Conservation (phyloP, 495 filamentous ascomycete species). For the Aspergillus funiculosus region DNA sequence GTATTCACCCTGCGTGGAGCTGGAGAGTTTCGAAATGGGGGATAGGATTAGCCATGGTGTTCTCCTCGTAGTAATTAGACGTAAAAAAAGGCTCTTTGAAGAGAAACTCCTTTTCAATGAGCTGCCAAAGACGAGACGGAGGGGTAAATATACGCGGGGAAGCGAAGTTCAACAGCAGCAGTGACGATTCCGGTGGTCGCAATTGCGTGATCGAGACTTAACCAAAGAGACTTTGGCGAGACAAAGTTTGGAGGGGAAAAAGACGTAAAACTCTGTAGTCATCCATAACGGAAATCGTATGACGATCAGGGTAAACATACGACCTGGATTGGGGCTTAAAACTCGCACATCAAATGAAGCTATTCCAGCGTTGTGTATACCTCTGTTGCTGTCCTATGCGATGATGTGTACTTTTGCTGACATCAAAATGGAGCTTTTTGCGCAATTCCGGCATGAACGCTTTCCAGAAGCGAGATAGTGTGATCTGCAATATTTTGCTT, state of each 20-base stretch:
- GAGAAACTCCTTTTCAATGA: background rate
- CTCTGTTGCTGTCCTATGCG: too few species aligned
- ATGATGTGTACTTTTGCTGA: too few species aligned
- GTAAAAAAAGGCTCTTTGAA: too few species aligned
- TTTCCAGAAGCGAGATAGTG: too few species aligned
- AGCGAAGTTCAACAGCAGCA: background rate
- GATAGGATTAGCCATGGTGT: slow-evolving; percentile 30
- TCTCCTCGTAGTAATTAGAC: too few species aligned
- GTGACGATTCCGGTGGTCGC: background rate
- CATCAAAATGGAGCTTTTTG: too few species aligned
- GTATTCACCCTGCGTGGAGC: slow-evolving; percentile 82
- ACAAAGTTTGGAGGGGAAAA: background rate
- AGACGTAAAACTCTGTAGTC: background rate
- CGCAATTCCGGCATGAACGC: too few species aligned
- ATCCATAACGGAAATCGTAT: background rate
- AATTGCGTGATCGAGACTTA: slow-evolving; percentile 16
- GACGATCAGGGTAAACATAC: background rate
- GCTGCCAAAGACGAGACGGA: background rate
- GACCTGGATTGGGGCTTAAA: background rate
- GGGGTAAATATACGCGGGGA: slow-evolving; percentile 10
- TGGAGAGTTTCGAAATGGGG: slow-evolving; percentile 86
- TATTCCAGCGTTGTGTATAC: too few species aligned
- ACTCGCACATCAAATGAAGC: too few species aligned
- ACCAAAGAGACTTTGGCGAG: slow-evolving; percentile 4
- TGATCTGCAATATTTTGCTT: too few species aligned